These are phyloP conservation scores for Trypanosoma rangeli DNA, from an alignment of 208 protist genomes.

Conservation along the genomic window DNA sequence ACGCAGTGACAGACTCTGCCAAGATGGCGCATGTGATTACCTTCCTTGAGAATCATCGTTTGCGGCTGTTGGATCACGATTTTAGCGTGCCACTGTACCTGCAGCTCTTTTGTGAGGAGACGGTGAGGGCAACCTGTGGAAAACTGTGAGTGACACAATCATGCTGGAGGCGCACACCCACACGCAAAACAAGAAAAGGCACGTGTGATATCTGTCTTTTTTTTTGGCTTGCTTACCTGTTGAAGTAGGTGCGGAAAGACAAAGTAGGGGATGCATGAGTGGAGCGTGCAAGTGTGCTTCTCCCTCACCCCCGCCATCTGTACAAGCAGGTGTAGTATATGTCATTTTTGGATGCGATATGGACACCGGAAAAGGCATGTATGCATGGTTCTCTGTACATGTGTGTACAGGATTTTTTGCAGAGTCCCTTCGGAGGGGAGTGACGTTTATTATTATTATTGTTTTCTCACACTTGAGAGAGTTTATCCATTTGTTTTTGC, in stretches of 20 bases:
- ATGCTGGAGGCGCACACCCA: conserved; percentile 5
- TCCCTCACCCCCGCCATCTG: no score
- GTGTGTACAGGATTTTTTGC: no score
- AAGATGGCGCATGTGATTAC: conserved; percentile 59
- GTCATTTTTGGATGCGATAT: no score
- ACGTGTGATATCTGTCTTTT: conserved; percentile 1
- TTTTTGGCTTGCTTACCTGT: neutral
- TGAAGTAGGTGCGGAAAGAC: neutral
- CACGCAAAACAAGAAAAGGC: conserved; percentile 11
- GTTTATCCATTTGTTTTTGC: conserved; percentile 2
- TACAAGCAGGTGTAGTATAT: no score
- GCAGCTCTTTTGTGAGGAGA: conserved; percentile 74
- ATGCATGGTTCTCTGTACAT: no score
- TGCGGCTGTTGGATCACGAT: conserved; percentile 53
- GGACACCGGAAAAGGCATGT: no score
- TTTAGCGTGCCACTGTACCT: conserved; percentile 66
- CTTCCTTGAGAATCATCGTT: conserved; percentile 52
- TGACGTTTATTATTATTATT: conserved; percentile 2
- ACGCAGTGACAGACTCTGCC: conserved; percentile 49
- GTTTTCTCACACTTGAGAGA: neutral
- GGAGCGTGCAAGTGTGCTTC: no score
- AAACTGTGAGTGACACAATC: conserved; percentile 17
- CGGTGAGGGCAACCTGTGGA: conserved; percentile 60
- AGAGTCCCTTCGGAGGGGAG: no score
- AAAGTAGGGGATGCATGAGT: no score